Base-by-base conservation (phyloP, 2,329 filamentous ascomycete genomes). In the Xylariaceae sp. region DNA sequence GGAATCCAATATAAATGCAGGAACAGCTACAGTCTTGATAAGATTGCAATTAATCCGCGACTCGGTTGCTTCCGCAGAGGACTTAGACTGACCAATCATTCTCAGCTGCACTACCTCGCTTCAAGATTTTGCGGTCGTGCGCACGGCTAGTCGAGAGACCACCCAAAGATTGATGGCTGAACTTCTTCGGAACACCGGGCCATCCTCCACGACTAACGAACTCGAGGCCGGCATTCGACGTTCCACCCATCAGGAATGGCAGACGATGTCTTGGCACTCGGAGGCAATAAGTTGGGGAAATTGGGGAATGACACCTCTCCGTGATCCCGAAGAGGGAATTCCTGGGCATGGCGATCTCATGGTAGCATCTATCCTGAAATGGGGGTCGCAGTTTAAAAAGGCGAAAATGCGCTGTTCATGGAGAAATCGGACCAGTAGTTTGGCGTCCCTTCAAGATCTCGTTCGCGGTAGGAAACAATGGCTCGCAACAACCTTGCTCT, bases 401-500 rank as follows among this genome's bases (percentile, higher is more conserved):
- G n/a, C n/a, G n/a, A n/a, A n/a, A n/a, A n/a, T n/a, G n/a, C n/a
- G n/a, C n/a, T n/a, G n/a, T n/a, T n/a, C n/a, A n/a, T n/a, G n/a
- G n/a, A n/a, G n/a, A n/a, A n/a, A n/a, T n/a, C n/a, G n/a, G n/a
- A n/a, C n/a, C n/a, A n/a, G n/a, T n/a, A n/a, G n/a, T n/a, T n/a
- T n/a, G n/a, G n/a, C n/a, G 22, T 11, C 22, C 22, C 11, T 26
- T 6, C 6, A 6, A 11, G 11, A 26, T 26, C 22, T 26, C 22
- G 22, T 26, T 26, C 22, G 22, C 22, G 22, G 11, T 26, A 6
- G 22, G 6, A 26, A 11, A 40, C 34, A 35, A 62, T 61, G 58
- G 39, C 56, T 36, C 45, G 49, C 36, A 54, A 39, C 39, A 48
- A 49, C 43, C 37, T 59, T 6, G 39, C 50, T 22, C 37, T 61